Evolutionary conservation across 2,329 filamentous ascomycete species (phyloP), one percentile per base, ranked within the genome.

Genomic region (Graphilbum fragrans): DNA sequence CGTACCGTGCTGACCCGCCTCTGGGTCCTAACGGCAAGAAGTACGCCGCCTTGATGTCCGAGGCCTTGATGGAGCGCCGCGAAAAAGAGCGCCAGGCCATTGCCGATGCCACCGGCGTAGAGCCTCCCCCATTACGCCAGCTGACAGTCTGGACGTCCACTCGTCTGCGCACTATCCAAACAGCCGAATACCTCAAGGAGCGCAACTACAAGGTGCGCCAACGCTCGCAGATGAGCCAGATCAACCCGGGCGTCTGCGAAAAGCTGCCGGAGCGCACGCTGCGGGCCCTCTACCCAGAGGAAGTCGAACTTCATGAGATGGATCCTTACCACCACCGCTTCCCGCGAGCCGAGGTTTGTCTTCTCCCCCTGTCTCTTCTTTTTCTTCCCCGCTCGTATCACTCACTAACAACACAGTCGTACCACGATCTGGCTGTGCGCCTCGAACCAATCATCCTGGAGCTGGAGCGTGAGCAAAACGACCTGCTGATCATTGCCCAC

Each of bases 271-370:
- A 95, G 59, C 70, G 70, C 14, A 78, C 77, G 39, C 93, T 98
- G 50, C 78, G 85, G 41, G 67, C 77, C 52, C 69, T 88, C 42
- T 95, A 90, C 55, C 86, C 90, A 0, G 85, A 94, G 4, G 92
- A 98, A 60, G 84, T 94, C 7, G 73, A 79, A 49, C 94, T 94
- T 64, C 92, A 98, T 59, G 85, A 94, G 50, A 68, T 83, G 39
- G 92, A 98, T 58, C 92, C 92, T 1, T 98, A 98, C 55, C 92
- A 98, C 55, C 92, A 98, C 60, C 77, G 92, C 32, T 98, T 95
- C 57, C 92, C 92, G 8, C 75, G 92, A 47, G 90, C 90, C 46
- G 92, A 98, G 70, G 87, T 87, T 66, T 55, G 33, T 20, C 31
- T 25, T n/a, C 22, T 40, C 41, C 42, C 38, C 41, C 51, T 38